Percentiles rank a stretch among this genome's conserved stretches.
These are phyloP conservation scores for Penicillium occitanis DNA, from an alignment of 2,329 filamentous ascomycete genomes.

Conservation along the genomic window DNA sequence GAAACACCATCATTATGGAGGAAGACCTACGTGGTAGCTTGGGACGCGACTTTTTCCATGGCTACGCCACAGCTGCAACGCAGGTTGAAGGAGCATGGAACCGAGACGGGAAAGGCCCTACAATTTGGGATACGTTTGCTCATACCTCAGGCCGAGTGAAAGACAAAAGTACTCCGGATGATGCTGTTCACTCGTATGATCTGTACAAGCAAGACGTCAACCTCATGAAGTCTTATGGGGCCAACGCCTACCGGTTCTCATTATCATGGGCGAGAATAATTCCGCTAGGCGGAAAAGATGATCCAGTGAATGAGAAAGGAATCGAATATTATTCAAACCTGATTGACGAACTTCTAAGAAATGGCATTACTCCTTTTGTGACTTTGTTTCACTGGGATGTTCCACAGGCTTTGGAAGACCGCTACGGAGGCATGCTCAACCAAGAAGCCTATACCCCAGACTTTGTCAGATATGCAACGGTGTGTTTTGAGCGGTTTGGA, in stretches of 20 bases:
- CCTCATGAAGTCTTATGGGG: conserved; percentile 69
- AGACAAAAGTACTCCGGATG: conserved; percentile 67
- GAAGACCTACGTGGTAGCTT: conserved; percentile 31
- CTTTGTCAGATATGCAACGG: conserved; percentile 73
- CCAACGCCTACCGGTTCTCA: conserved; percentile 76
- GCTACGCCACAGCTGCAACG: conserved; percentile 33
- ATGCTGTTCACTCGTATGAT: conserved; percentile 80
- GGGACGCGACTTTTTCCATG: conserved; percentile 31
- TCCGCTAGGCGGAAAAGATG: conserved; percentile 71
- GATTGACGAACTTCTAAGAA: conserved; percentile 70
- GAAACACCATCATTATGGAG: neutral
- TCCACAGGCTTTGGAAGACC: conserved; percentile 69
- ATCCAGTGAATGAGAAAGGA: conserved; percentile 74
- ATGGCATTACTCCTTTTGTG: conserved; percentile 72
- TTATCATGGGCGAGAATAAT: conserved; percentile 74
- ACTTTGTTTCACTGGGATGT: conserved; percentile 84
- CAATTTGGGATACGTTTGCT: conserved; percentile 82
- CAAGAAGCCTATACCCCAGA: conserved; percentile 73
- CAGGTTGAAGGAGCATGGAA: conserved; percentile 75
- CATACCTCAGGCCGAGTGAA: conserved; percentile 73
- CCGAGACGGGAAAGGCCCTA: conserved; percentile 71
- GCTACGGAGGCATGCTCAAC: conserved; percentile 75
- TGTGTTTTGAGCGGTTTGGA: conserved; percentile 68
- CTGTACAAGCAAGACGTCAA: conserved; percentile 69
- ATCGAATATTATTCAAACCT: conserved; percentile 73